Base-by-base conservation (phyloP, 2,329 filamentous ascomycete species). In the Fusarium sp. region DNA sequence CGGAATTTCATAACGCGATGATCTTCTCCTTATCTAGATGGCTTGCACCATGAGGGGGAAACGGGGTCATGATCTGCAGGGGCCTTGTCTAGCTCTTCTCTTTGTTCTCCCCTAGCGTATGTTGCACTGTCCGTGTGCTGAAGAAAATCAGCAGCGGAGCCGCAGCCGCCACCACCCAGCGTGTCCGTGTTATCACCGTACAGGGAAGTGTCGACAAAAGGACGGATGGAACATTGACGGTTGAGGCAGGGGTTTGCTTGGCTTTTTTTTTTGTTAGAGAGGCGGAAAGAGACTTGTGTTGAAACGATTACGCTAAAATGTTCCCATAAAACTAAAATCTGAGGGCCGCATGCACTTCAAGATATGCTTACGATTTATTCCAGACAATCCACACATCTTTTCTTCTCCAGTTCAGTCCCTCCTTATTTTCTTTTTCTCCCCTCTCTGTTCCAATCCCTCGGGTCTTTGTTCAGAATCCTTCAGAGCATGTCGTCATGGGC, bases 1-100 rank as follows among this genome's bases (percentile, higher is more conserved):
- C 63, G 35, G 22, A 64, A 25, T 32, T 58, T 22, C 52, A 50
- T 37, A 45, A 47, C 38, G 20, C 45, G 50, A 50, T 59, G 52
- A 65, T 65, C 63, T 12, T 65, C 30, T 50, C 52, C 63, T 50
- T 59, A 65, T 65, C 63, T 65, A 65, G 63, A 65, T 65, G 40
- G 17, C 11, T 27, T 30, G 30, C n/a, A 25, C n/a, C 15, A 43
- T 45, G 37, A 30, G 57, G 33, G 33, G 35, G 17, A n/a, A 60
- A 45, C 37, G 58, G 25, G 15, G 52, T 33, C 52, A 50, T 65
- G 54, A 65, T 50, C 63, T 33, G 63, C 63, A 65, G 54, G 54
- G 52, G 52, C 22, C 10, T 17, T 52, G 47, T 52, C 47, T 52
- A 52, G 47, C 47, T 9, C 17, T 4, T 12, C 9, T 52, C 22